Conservation (phyloP, 1,284 basidiomycete genomes). For the Austroboletus novae-zelandiae region DNA sequence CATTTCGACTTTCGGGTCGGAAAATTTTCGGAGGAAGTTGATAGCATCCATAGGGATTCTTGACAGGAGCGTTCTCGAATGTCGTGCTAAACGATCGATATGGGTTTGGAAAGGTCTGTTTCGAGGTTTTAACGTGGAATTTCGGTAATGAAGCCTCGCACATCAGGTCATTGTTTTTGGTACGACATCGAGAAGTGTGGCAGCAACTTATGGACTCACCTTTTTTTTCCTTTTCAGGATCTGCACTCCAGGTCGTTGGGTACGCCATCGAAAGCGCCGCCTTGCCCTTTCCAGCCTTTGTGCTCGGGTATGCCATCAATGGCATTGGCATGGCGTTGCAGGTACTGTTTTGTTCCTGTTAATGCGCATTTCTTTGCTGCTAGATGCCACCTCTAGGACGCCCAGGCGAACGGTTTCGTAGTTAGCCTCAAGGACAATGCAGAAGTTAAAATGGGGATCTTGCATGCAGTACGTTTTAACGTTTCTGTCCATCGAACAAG, state of each 20-base stretch:
- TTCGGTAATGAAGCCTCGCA: no score
- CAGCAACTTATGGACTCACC: background rate
- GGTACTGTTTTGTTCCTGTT: conserved; percentile 13
- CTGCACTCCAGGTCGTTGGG: conserved; percentile 38
- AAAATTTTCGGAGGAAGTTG: background rate
- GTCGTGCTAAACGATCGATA: conserved; percentile 27
- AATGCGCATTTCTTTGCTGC: background rate
- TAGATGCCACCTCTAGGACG: conserved; percentile 16
- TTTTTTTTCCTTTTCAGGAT: conserved; percentile 23
- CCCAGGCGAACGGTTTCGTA: conserved; percentile 34
- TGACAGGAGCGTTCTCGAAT: conserved; percentile 31
- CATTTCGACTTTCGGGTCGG: background rate
- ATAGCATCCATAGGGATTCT: conserved; percentile 26
- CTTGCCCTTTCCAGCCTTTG: conserved; percentile 63
- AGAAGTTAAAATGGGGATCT: conserved; percentile 31
- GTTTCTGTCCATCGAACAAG: background rate
- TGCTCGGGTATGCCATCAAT: conserved; percentile 54
- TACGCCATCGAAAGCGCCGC: conserved; percentile 57
- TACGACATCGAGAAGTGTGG: conserved; percentile 7
- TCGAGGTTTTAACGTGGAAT: background rate
- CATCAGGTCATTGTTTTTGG: conserved; percentile 28
- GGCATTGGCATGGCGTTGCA: conserved; percentile 58
- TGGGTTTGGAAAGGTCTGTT: conserved; percentile 32
- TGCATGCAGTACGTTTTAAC: conserved; percentile 24
- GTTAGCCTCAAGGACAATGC: conserved; percentile 27